Evolutionary conservation across 768 basidiomycete genomes (phyloP).

Genomic region (Tulasnella sp.): DNA sequence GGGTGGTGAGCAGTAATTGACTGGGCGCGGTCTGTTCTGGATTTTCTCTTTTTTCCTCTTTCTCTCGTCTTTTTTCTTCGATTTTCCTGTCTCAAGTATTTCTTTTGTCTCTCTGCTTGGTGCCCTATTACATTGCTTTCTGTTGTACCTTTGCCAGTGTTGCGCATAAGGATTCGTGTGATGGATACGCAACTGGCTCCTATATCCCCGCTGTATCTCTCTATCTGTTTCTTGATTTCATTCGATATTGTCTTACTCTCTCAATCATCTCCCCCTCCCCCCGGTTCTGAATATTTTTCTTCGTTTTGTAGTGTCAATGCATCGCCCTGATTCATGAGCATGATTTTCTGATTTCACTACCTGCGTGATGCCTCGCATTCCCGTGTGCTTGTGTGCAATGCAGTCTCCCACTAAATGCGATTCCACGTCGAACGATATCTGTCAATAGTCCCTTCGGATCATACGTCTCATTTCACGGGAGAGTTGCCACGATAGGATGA

Average conservation of each 20-base stretch:
- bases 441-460: background rate
- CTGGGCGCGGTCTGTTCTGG: background rate
- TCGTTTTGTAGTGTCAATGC: conserved; percentile 1
- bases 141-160: background rate
- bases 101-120: background rate
- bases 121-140: background rate
- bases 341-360: background rate
- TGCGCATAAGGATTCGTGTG: background rate
- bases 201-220: conserved; percentile 6
- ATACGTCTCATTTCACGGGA: background rate
- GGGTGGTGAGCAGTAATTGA: background rate
- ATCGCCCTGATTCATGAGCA: background rate
- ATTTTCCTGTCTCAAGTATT: background rate
- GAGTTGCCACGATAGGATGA: background rate
- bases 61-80: background rate
- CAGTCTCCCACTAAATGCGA: too few species aligned
- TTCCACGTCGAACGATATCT: background rate
- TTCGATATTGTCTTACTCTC: background rate
- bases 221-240: background rate
- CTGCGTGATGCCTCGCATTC: background rate
- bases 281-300: background rate
- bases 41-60: background rate
- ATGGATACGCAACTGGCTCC: background rate
- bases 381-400: background rate
- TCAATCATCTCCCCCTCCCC: background rate